Conservation (phyloP, 2,329 filamentous ascomycete species). For the Elsinoe australis region DNA sequence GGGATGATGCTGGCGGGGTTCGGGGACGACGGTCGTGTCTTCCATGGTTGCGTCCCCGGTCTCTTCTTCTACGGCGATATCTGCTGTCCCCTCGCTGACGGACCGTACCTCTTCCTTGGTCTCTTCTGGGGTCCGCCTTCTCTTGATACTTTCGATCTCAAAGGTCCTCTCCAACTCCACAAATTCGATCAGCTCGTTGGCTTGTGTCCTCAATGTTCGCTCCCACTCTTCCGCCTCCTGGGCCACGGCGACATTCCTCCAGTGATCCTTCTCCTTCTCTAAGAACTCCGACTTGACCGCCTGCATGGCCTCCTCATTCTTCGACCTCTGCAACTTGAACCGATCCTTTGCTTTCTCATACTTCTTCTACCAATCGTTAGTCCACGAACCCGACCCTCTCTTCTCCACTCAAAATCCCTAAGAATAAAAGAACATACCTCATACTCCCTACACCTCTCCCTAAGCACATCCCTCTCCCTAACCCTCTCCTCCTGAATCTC, state of each 20-base stretch:
- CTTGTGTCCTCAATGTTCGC: conserved; percentile 55
- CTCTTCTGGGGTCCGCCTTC: conserved; percentile 26
- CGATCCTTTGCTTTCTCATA: conserved; percentile 22
- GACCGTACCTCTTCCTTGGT: conserved; percentile 32
- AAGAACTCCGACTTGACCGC: conserved; percentile 50
- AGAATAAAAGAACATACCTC: conserved; percentile 20
- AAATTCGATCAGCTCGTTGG: conserved; percentile 67
- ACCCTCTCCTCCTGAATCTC: conserved; percentile 55
- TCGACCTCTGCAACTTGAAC: conserved; percentile 26
- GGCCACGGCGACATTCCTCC: conserved; percentile 33
- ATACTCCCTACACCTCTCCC: conserved; percentile 37
- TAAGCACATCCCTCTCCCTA: conserved; percentile 57
- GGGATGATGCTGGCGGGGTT: not conserved
- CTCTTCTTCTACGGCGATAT: not conserved
- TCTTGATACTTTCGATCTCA: conserved; percentile 4
- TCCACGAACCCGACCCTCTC: no score
- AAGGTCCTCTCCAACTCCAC: conserved; percentile 67
- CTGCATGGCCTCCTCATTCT: conserved; percentile 32
- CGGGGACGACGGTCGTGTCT: not conserved
- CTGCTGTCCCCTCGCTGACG: conserved; percentile 21
- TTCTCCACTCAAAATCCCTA: conserved; percentile 15
- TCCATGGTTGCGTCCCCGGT: conserved; percentile 6
- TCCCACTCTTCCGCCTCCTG: conserved; percentile 61
- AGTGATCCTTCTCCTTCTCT: conserved; percentile 55
- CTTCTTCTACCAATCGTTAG: conserved; percentile 20